Base-by-base conservation (phyloP, 2,329 filamentous ascomycete species). In the Mycosphaerelloides madeirae region DNA sequence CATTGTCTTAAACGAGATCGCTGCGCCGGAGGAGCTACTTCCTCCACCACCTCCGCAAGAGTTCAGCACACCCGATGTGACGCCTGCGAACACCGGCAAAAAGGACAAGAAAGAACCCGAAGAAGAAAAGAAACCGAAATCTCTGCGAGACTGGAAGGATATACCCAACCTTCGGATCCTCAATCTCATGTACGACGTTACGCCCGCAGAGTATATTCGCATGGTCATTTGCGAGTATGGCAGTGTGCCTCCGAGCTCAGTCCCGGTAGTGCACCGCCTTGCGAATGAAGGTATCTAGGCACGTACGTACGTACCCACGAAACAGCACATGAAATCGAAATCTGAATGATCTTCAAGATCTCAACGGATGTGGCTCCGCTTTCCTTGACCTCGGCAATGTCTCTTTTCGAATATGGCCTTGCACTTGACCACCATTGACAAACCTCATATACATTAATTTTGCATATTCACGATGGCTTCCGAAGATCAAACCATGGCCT, bases 211-310 rank as follows among this genome's bases (percentile, higher is more conserved):
- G 58, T 90, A 88, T 60, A 83, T 97, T 53, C 84, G 87, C 31
- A 85, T 90, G 67, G 84, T 98, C 31, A 81, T 97, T 38, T 96
- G 89, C 3, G 93, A 98, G 69, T 83, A 91, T 63, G 93, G 91
- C 32, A 87, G 81, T 59, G 78, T 94, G 51, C 87, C 89, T 39
- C 86, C 89, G 1, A 90, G 85, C 58, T 89, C 88, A 6, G 89
- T 96, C 32, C 85, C 89, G 9, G 81, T 84, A 37, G 78, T 85
- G 43, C 80, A 85, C 68, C 73, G 82, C 42, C 45, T 64, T 48
- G 61, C 59, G 8, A 64, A 64, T 38, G 61, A 64, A 43, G 59
- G 59, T 11, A 54, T 56, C 41, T 49, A 22, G 22, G 9, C 9
- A n/a, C n/a, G n/a, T n/a, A n/a, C 9, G 9, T 25, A 9, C 22